Base-by-base conservation (phyloP, 257 asterid species). In the Solanum rostratum region DNA sequence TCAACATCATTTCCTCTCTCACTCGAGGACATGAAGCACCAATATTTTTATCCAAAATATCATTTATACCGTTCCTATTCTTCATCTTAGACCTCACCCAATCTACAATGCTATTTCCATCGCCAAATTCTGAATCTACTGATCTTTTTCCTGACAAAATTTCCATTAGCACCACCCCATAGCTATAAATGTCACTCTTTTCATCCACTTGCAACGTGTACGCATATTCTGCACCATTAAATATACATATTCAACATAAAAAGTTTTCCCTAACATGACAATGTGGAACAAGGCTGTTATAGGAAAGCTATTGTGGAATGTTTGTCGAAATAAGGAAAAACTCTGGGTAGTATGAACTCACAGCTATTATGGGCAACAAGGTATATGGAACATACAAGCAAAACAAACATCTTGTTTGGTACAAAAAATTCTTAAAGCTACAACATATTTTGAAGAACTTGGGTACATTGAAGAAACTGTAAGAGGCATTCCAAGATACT, bases 121-220 rank as follows among this genome's bases (percentile, higher is more conserved):
- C 99, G 0, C 99, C 99, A 50, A 93, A 96, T 41, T 96, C 98
- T 0, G 92, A 19, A 1, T 91, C 97, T 20, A 96, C 96, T 0
- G 99, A 92, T 70, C 95, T 82, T 88, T 88, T 92, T 1, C 99
- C 98, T 0, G 97, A 91, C 65, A 96, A 76, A 6, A 96, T 86
- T 53, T 96, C 99, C 97, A 96, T 83, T 83, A 96, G 43, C 85
- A 96, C 97, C 39, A 96, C 98, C 0, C 99, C 99, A 4, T 88
- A 96, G 87, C 99, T 96, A 86, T 96, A 96, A 6, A 96, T 95
- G n/a, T 96, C 99, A 80, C 99, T 96, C 90, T 95, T 96, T 89
- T 96, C 98, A 2, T 96, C 98, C 1, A 96, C 98, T 86, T 95
- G 98, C 43, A 96, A 86, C 0, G 99, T 95, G 88, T 95, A 95